These are phyloP conservation scores for Paraphoma chrysanthemicola DNA, from an alignment of 2,329 filamentous ascomycete genomes.

Conservation along the genomic window DNA sequence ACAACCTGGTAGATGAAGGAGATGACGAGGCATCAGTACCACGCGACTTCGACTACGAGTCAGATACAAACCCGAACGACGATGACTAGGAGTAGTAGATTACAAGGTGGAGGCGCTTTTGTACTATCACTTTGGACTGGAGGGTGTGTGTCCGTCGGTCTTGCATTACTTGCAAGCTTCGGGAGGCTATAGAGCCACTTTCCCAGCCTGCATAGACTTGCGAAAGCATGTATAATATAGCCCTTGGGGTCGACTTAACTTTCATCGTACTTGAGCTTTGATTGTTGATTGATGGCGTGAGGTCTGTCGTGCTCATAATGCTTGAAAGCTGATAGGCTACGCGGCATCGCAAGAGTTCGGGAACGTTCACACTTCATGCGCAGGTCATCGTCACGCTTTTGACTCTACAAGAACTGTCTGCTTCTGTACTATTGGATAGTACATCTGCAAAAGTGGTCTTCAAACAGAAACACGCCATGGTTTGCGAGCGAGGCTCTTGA, in stretches of 20 bases:
- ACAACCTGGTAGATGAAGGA: slow-evolving; percentile 89
- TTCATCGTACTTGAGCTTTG: slow-evolving; percentile 2
- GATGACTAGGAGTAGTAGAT: slow-evolving; percentile 31
- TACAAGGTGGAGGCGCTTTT: slow-evolving; percentile 18
- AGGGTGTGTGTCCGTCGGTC: slow-evolving; percentile 11
- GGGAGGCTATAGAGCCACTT: slow-evolving; percentile 36
- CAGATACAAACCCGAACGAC: slow-evolving; percentile 64
- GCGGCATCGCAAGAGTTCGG: neutral
- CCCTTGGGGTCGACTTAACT: slow-evolving; percentile 20
- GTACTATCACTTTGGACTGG: slow-evolving; percentile 35
- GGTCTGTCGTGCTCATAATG: neutral
- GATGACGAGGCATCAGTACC: slow-evolving; percentile 75
- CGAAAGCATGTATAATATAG: slow-evolving; percentile 36
- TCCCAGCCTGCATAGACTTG: slow-evolving; percentile 34
- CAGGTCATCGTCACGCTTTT: no score
- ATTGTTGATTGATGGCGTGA: neutral
- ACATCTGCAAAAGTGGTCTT: no score
- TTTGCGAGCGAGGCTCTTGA: neutral
- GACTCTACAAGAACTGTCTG: no score
- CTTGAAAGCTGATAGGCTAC: slow-evolving; percentile 1
- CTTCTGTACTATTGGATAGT: no score
- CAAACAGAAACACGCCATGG: no score
- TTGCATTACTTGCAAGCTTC: slow-evolving; percentile 29
- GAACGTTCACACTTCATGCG: neutral
- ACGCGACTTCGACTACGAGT: slow-evolving; percentile 79